Base-by-base conservation (phyloP, 2,329 filamentous ascomycete species). In the Aspergillus sp. region DNA sequence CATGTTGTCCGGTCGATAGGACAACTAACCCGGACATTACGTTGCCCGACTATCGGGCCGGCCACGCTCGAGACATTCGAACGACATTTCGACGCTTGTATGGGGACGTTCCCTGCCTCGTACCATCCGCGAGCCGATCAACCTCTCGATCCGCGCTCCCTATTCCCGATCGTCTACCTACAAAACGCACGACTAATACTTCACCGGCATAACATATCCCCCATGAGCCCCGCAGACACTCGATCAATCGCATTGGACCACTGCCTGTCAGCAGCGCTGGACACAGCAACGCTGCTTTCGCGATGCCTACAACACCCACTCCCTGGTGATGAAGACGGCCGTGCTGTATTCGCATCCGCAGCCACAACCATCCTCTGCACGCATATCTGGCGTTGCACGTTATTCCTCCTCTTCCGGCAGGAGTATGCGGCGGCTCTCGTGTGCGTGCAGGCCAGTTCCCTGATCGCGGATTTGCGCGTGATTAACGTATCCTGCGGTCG, bases 121-220 rank as follows among this genome's bases (percentile, higher is more conserved):
- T 90, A 87, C 62, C 84, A 88, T 49, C 79, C 84, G 2, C 74
- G 79, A 13, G 84, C 83, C 51, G 75, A 79, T 25, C 79, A 82
- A 6, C 76, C 82, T 6, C 75, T 96, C 38, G 84, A 93, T 49
- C 83, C 88, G 7, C 79, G 84, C 45, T 82, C 85, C 37, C 74
- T 97, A 12, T 81, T 83, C 22, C 86, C 90, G 0, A 75, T 94
- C 7, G 79, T 87, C 27, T 84, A 88, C 60, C 79, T 97, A 7
- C 84, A 95, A 51, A 87, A 88, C 51, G 84, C 86, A 13, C 85
- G 89, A n/a, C 79, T 96, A 25, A 75, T 93, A 33, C 79, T 98
- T 7, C 88, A 95, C 67, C 82, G 93, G 38, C 90, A 95, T 60
- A 96, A 97, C 60, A 76, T 97, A 7, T 84, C 83, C 0, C 86